Evolutionary conservation across 257 asterid genomes (phyloP).

Genomic region (Galeopsis tetrahit): DNA sequence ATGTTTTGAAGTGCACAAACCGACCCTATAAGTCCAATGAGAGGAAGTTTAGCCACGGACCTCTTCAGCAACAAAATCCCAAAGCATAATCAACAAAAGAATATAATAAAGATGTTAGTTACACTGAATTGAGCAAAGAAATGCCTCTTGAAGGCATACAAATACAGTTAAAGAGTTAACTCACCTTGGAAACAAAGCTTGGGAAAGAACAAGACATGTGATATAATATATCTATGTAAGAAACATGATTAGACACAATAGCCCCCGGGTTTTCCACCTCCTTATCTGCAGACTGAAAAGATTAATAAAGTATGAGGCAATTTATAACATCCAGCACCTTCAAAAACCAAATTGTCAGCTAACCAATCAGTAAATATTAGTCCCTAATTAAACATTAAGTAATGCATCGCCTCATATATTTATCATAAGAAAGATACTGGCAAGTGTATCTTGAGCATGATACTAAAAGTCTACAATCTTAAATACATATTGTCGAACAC

Average conservation of each 20-base stretch:
- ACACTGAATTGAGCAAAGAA: not conserved
- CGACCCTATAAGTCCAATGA: conserved; percentile 94
- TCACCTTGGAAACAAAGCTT: conserved; percentile 97
- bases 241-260: conserved; percentile 84
- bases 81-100: conserved; percentile 35
- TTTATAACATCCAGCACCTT: conserved; percentile 22
- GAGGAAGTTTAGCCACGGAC: conserved; percentile 97
- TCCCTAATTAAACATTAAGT: not conserved
- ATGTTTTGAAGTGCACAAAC: conserved; percentile 56
- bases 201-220: conserved; percentile 92
- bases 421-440: conserved; percentile 7
- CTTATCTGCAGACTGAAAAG: conserved; percentile 47
- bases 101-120: conserved; percentile 38
- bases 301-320: conserved; percentile 30
- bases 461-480: conserved; percentile 7
- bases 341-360: not conserved
- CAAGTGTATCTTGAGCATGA: conserved; percentile 1
- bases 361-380: conserved; percentile 19
- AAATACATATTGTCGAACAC: not conserved
- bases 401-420: conserved; percentile 3
- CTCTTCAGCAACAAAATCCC: conserved; percentile 65
- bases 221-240: conserved; percentile 89
- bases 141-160: conserved; percentile 12
- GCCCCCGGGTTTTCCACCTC: conserved; percentile 78
- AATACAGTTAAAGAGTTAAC: conserved; percentile 33